Conservation (phyloP, 495 filamentous ascomycete species). For the Chaetomium fimeti region DNA sequence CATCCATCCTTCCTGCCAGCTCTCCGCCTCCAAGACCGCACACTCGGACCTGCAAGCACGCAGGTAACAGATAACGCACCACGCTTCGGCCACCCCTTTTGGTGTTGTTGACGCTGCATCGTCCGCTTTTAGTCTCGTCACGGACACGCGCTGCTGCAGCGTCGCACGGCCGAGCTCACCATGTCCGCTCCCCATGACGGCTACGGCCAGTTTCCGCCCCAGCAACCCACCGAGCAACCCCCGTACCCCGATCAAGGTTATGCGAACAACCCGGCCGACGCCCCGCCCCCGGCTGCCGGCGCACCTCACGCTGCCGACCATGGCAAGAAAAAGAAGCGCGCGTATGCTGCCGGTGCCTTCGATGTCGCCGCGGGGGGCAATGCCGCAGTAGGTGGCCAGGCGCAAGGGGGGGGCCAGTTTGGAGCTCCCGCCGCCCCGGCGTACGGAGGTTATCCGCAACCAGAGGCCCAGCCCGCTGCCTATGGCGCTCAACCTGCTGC, state of each 20-base stretch:
- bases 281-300: constrained; percentile 38
- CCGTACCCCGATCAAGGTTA: constrained; percentile 43
- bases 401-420: constrained; percentile 38
- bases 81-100: not conserved
- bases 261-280: constrained; percentile 41
- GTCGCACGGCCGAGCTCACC: constrained; percentile 28
- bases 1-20: constrained; percentile 2
- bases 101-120: constrained; percentile 19
- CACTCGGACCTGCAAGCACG: not conserved
- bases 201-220: constrained; percentile 62
- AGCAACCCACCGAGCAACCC: constrained; percentile 52
- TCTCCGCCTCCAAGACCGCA: constrained; percentile 6
- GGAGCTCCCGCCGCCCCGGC: constrained; percentile 41
- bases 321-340: constrained; percentile 77
- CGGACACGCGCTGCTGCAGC: constrained; percentile 17
- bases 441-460: constrained; percentile 61
- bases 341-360: constrained; percentile 91
- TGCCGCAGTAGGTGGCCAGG: constrained; percentile 57
- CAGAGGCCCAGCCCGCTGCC: constrained; percentile 53
- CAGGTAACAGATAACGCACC: not conserved
- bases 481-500: constrained; percentile 53
- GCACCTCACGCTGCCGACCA: constrained; percentile 50
- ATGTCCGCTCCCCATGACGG: constrained; percentile 58
- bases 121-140: constrained; percentile 13
- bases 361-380: constrained; percentile 91